These are phyloP conservation scores for Backusella australiensis DNA, from an alignment of 192 early-diverging fungal species.

Conservation along the genomic window DNA sequence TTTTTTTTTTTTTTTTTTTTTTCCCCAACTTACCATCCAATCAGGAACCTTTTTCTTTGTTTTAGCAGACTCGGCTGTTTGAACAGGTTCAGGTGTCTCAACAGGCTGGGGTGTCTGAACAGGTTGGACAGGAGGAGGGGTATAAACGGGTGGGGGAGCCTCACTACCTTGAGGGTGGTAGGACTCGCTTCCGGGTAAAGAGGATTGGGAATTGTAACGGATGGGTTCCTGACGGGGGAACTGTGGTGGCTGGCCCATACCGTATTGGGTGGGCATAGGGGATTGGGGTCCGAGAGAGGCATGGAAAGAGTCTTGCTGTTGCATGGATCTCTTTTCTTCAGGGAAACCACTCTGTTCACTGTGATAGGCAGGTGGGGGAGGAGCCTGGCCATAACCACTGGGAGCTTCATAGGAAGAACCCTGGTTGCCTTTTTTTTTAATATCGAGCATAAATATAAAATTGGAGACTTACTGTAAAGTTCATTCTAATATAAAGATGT, in stretches of 20 bases:
- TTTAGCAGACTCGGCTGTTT: neutral
- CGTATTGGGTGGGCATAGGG: slow-evolving; percentile 23
- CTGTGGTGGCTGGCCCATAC: slow-evolving; percentile 21
- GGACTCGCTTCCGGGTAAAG: neutral
- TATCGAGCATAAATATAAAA: neutral
- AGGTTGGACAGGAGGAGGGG: neutral
- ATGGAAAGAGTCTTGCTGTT: neutral
- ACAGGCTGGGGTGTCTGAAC: neutral
- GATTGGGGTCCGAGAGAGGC: slow-evolving; percentile 17
- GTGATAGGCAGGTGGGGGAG: neutral
- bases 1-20: too few species aligned
- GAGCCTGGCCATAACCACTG: neutral
- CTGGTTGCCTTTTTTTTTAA: neutral
- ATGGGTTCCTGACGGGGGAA: slow-evolving; percentile 17
- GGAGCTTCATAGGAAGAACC: neutral
- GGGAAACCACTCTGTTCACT: neutral
- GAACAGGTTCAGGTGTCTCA: neutral
- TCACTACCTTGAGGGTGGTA: neutral
- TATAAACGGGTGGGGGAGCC: neutral
- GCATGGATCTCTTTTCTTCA: neutral
- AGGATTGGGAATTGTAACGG: neutral
- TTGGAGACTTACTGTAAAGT: slow-evolving; percentile 1
- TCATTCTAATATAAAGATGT: neutral
- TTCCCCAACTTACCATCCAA: slow-evolving; percentile 25
- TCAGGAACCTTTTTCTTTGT: slow-evolving; percentile 22